phyloP scores from a whole-genome alignment of 2,329 filamentous ascomycete genomes.

The Leptodontidium sp. region DNA sequence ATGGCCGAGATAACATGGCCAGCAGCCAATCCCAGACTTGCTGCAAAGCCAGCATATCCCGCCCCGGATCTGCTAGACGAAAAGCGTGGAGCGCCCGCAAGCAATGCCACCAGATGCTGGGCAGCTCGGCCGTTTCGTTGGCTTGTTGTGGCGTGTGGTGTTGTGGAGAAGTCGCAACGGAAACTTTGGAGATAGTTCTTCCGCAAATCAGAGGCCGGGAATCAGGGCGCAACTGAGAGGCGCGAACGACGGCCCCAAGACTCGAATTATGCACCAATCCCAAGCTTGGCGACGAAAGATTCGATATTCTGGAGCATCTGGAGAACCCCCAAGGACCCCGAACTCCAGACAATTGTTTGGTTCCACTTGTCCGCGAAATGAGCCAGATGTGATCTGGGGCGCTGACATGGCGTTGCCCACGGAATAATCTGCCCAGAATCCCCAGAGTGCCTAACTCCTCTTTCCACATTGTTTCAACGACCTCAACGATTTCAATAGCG shows the following conservation, averaged over 20 bases:
- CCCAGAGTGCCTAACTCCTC: not conserved
- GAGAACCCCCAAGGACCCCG: constrained; percentile 13
- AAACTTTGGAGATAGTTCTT: constrained; percentile 22
- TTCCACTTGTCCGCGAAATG: constrained; percentile 3
- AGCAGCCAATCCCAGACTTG: constrained; percentile 7
- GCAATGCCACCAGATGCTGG: not conserved
- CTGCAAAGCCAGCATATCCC: constrained; percentile 2
- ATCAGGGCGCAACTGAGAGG: not conserved
- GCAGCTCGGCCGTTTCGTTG: not conserved
- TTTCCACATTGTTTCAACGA: not conserved
- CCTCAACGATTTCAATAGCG: not conserved
- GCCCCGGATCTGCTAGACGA: constrained; percentile 21
- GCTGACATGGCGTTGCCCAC: not conserved
- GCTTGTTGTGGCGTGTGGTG: constrained; percentile 6
- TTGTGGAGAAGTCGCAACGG: constrained; percentile 13
- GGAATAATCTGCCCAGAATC: not conserved
- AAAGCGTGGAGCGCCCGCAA: constrained; percentile 19
- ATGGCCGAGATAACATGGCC: not conserved
- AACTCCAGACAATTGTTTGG: not conserved
- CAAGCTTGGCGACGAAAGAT: not conserved
- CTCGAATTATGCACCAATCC: constrained; percentile 25
- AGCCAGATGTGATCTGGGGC: constrained; percentile 2
- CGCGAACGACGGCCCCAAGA: constrained; percentile 9
- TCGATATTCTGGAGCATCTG: constrained; percentile 15
- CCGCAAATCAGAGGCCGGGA: constrained; percentile 23